Conservation (phyloP, 306 rosid genomes). For the Citrullus amarus region DNA sequence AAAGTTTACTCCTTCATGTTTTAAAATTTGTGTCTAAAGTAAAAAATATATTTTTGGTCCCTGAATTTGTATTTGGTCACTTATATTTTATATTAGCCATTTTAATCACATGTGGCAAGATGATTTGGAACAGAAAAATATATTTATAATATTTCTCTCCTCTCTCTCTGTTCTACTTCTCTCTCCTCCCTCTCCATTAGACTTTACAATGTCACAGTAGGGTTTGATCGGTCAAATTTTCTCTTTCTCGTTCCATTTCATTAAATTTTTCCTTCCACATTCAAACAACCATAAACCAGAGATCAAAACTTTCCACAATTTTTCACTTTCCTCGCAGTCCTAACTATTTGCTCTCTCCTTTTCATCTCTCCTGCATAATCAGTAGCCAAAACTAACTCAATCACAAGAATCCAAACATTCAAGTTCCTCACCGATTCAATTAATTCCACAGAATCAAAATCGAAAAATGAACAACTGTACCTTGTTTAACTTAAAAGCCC, state of each 20-base stretch:
- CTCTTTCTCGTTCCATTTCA: background rate
- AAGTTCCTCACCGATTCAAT: background rate
- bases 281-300: background rate
- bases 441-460: background rate
- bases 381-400: background rate
- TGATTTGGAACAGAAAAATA: no score
- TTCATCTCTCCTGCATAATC: background rate
- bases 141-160: no score
- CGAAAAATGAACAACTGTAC: background rate
- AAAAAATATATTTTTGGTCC: no score
- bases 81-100: no score
- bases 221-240: background rate
- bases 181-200: background rate
- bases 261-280: background rate
- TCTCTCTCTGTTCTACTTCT: no score
- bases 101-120: no score
- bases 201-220: background rate
- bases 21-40: no score
- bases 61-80: no score
- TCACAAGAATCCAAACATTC: background rate
- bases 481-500: slow-evolving; percentile 9
- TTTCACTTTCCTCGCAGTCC: background rate
- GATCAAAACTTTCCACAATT: background rate
- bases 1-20: no score
- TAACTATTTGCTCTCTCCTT: background rate